Conservation (phyloP, 1,284 basidiomycete genomes). For the Fistulina hepatica region DNA sequence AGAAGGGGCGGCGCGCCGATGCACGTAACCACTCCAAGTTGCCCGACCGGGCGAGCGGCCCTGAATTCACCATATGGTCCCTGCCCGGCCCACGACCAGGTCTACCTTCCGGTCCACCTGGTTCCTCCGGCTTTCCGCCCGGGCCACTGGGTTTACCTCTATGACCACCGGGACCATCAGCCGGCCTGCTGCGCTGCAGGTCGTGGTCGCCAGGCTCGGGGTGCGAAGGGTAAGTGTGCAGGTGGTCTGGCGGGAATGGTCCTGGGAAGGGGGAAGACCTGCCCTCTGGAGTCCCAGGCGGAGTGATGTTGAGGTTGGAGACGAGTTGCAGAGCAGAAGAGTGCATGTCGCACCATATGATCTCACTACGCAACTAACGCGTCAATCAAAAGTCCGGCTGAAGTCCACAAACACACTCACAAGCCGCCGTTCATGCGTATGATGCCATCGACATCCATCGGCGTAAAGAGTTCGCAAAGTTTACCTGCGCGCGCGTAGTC, state of each 20-base stretch:
- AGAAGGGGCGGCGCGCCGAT: slow-evolving; percentile 12
- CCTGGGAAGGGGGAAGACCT: slow-evolving; percentile 4
- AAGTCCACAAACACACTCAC: slow-evolving; percentile 8
- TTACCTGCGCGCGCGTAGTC: slow-evolving; percentile 15
- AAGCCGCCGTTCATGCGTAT: slow-evolving; percentile 19
- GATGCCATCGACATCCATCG: slow-evolving; percentile 13
- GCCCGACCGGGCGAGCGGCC: slow-evolving; percentile 12
- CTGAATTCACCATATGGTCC: slow-evolving; percentile 4
- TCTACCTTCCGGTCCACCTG: slow-evolving; percentile 9
- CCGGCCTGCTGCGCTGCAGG: slow-evolving; percentile 6
- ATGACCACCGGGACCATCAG: slow-evolving; percentile 6
- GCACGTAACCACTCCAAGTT: slow-evolving; percentile 16
- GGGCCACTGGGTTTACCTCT: slow-evolving; percentile 4
- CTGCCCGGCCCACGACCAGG: slow-evolving; percentile 5
- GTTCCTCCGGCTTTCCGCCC: no score
- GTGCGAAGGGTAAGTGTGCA: no score
- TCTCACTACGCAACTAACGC: slow-evolving; percentile 10
- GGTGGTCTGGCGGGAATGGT: background rate
- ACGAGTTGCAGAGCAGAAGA: slow-evolving; percentile 14
- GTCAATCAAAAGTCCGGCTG: background rate
- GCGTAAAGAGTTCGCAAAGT: slow-evolving; percentile 13
- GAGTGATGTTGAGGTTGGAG: slow-evolving; percentile 16
- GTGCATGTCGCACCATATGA: slow-evolving; percentile 17
- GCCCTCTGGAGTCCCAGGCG: slow-evolving; percentile 13
- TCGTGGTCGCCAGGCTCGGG: slow-evolving; percentile 1